phyloP scores from a whole-genome alignment of 2,329 filamentous ascomycete genomes.

The Neurospora sp. region DNA sequence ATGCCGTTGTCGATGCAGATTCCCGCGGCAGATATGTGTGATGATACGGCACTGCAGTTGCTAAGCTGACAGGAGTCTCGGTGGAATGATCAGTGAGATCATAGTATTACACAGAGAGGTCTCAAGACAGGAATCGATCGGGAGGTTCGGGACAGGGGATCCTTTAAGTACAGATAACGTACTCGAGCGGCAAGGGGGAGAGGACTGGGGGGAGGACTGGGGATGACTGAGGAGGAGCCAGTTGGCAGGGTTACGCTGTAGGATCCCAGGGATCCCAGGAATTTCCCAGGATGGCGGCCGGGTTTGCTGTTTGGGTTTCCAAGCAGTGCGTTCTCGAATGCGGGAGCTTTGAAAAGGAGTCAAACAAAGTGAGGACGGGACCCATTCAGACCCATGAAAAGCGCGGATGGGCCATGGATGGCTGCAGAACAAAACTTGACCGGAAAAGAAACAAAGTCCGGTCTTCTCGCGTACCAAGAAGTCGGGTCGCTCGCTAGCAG shows the following conservation, averaged over 20 bases:
- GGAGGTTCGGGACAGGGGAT: neutral
- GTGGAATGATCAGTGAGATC: neutral
- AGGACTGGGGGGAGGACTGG: neutral
- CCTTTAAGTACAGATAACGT: neutral
- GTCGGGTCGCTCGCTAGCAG: neutral
- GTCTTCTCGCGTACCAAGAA: neutral
- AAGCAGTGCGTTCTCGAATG: neutral
- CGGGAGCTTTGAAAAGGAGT: neutral
- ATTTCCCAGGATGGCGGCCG: neutral
- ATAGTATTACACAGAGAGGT: neutral
- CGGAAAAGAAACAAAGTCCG: neutral
- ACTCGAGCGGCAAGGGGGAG: neutral
- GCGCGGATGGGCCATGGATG: neutral
- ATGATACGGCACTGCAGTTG: neutral
- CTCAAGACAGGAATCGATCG: neutral
- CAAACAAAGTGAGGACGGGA: neutral
- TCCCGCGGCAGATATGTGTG: neutral
- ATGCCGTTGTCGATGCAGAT: too few species aligned
- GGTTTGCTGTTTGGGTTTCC: neutral
- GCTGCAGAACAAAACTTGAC: neutral
- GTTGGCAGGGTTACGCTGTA: neutral
- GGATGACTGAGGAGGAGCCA: neutral
- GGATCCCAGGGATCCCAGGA: neutral
- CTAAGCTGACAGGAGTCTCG: neutral
- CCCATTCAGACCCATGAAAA: neutral